Evolutionary conservation across 257 asterid genomes (phyloP).

Genomic region (Scutellaria galericulata): DNA sequence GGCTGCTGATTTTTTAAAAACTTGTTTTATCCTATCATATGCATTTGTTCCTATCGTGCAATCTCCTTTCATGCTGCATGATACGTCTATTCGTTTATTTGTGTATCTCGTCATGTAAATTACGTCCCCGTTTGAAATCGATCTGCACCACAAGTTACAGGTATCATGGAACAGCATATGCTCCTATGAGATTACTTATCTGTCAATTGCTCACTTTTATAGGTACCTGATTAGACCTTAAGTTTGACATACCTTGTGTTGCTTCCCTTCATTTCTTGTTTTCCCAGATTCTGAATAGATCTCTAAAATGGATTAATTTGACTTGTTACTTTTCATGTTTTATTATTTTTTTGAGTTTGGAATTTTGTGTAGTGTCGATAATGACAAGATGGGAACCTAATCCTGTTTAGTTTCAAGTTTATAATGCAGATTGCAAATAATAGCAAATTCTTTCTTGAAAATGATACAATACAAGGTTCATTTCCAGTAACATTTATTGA

Average conservation of each 20-base stretch:
- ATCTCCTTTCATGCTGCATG: neutral
- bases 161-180: slow-evolving; percentile 34
- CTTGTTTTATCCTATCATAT: slow-evolving; percentile 24
- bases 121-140: slow-evolving; percentile 33
- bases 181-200: neutral
- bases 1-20: slow-evolving; percentile 4
- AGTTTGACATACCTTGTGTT: slow-evolving; percentile 15
- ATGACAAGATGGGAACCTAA: slow-evolving; percentile 39
- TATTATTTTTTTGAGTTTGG: neutral
- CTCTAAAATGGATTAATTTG: slow-evolving; percentile 20
- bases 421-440: slow-evolving; percentile 5
- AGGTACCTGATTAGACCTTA: slow-evolving; percentile 32
- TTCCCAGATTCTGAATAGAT: slow-evolving; percentile 3
- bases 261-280: slow-evolving; percentile 25
- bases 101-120: slow-evolving; percentile 2
- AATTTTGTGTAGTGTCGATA: neutral
- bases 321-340: slow-evolving; percentile 20
- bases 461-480: slow-evolving; percentile 16
- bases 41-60: neutral
- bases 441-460: slow-evolving; percentile 18
- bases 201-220: slow-evolving; percentile 15
- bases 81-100: neutral
- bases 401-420: slow-evolving; percentile 32
- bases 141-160: slow-evolving; percentile 35
- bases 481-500: slow-evolving; percentile 17